Conservation (phyloP, 805 yeast species). For the Candida ficus region DNA sequence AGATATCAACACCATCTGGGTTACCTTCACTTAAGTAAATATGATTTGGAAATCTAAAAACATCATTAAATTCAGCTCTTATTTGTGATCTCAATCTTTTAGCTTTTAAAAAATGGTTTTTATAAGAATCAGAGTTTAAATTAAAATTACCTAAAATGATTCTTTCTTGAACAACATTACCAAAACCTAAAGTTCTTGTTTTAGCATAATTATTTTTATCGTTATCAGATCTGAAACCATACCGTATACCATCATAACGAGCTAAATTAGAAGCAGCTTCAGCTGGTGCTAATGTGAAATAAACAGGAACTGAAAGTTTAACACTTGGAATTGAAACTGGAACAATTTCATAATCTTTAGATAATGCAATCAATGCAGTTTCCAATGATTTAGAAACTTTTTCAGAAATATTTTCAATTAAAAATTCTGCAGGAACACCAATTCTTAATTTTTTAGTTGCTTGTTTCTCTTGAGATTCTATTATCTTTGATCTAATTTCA, state of each 20-base stretch:
- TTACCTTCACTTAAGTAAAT: conserved; percentile 22
- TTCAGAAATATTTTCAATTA: conserved; percentile 47
- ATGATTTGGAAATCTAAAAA: conserved; percentile 51
- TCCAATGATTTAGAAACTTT: conserved; percentile 45
- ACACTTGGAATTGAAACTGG: conserved; percentile 71
- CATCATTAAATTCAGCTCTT: conserved; percentile 57
- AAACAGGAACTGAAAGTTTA: conserved; percentile 64
- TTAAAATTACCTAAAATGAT: conserved; percentile 84
- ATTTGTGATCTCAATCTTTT: conserved; percentile 56
- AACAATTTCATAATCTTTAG: conserved; percentile 40
- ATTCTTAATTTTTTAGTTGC: conserved; percentile 34
- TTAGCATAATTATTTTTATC: conserved; percentile 42
- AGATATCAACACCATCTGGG: conserved; percentile 53
- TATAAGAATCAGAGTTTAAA: conserved; percentile 63
- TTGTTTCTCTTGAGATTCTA: not conserved
- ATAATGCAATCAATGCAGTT: conserved; percentile 38
- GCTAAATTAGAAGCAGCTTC: conserved; percentile 93
- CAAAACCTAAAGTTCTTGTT: conserved; percentile 67
- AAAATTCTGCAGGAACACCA: conserved; percentile 72
- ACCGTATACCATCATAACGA: conserved; percentile 86
- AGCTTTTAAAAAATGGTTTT: conserved; percentile 75
- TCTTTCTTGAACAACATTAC: conserved; percentile 78
- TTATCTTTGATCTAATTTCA: conserved; percentile 26
- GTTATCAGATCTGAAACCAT: conserved; percentile 51
- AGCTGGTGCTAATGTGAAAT: conserved; percentile 84